Percentiles rank a stretch among this genome's conserved stretches.
Evolutionary conservation across 345 rosid species (phyloP).

Genomic region (Populus davidiana): DNA sequence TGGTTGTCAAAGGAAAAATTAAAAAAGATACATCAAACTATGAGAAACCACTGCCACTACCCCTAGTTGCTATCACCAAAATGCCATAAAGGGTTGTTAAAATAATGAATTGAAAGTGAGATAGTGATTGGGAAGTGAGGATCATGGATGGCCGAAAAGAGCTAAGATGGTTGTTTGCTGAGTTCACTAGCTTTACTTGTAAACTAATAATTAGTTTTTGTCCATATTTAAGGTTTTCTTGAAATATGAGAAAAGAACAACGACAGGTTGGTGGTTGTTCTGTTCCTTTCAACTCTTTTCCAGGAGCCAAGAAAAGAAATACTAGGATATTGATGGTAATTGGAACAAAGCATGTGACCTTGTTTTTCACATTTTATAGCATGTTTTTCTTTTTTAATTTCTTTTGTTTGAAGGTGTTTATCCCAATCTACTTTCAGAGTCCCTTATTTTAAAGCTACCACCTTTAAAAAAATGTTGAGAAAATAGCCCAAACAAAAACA

Average conservation of each 20-base stretch:
- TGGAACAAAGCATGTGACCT: slow-evolving; percentile 37
- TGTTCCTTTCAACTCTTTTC: slow-evolving; percentile 35
- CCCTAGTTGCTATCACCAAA: slow-evolving; percentile 16
- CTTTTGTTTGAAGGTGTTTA: neutral
- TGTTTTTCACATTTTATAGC: slow-evolving; percentile 50
- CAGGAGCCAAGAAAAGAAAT: slow-evolving; percentile 1
- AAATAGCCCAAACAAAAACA: too few species aligned
- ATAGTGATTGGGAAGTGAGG: slow-evolving; percentile 13
- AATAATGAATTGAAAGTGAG: slow-evolving; percentile 25
- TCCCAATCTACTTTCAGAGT: slow-evolving; percentile 7
- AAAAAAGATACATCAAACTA: neutral
- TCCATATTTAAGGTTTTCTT: slow-evolving; percentile 43
- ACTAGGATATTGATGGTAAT: slow-evolving; percentile 19
- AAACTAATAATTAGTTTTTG: slow-evolving; percentile 22
- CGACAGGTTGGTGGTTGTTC: slow-evolving; percentile 38
- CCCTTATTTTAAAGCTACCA: too few species aligned
- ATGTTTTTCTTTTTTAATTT: slow-evolving; percentile 32
- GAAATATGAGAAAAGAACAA: slow-evolving; percentile 2
- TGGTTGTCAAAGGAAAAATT: neutral
- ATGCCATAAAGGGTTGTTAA: slow-evolving; percentile 15
- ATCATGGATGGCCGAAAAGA: slow-evolving; percentile 7
- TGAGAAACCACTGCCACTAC: slow-evolving; percentile 10
- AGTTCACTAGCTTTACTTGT: neutral
- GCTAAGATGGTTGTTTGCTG: slow-evolving; percentile 3
- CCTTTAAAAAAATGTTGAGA: too few species aligned